A percentile compares a stretch with the other conserved stretches of the same genome.
Conservation (phyloP, 2,329 filamentous ascomycete genomes). For the Tolypocladium nubicola region DNA sequence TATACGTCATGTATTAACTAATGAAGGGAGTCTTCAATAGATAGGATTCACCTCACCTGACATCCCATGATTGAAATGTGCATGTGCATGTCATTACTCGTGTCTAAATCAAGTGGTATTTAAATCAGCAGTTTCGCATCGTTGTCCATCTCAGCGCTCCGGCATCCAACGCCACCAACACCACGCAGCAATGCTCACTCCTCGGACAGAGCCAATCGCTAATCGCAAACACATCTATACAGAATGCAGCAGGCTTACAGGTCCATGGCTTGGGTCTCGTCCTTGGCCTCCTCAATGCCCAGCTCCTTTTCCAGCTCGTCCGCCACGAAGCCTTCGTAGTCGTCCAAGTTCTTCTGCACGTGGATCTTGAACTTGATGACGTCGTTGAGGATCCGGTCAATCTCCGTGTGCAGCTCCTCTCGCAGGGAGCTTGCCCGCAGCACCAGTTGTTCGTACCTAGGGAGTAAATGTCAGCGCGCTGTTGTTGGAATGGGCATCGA, state of each 20-base stretch:
- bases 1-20: too few relatives aligned
- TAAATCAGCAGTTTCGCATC: background rate
- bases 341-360: slow-evolving; percentile 82
- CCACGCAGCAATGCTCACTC: background rate
- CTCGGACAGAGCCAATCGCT: background rate
- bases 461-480: background rate
- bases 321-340: slow-evolving; percentile 87
- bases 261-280: slow-evolving; percentile 43
- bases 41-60: too few relatives aligned
- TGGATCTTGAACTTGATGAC: slow-evolving; percentile 99
- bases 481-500: background rate
- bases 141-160: background rate
- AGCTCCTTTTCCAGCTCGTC: slow-evolving; percentile 86
- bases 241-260: slow-evolving; percentile 1
- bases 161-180: background rate
- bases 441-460: slow-evolving; percentile 83
- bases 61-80: background rate
- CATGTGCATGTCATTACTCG: background rate
- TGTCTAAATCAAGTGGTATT: background rate
- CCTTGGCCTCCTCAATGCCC: slow-evolving; percentile 47
- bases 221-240: background rate
- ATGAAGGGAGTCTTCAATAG: too few relatives aligned
- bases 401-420: slow-evolving; percentile 96
- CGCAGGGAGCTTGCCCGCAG: slow-evolving; percentile 71
- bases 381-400: slow-evolving; percentile 92